These are phyloP conservation scores for Alternaria ventricosa DNA, from an alignment of 2,329 filamentous ascomycete species.

Conservation along the genomic window DNA sequence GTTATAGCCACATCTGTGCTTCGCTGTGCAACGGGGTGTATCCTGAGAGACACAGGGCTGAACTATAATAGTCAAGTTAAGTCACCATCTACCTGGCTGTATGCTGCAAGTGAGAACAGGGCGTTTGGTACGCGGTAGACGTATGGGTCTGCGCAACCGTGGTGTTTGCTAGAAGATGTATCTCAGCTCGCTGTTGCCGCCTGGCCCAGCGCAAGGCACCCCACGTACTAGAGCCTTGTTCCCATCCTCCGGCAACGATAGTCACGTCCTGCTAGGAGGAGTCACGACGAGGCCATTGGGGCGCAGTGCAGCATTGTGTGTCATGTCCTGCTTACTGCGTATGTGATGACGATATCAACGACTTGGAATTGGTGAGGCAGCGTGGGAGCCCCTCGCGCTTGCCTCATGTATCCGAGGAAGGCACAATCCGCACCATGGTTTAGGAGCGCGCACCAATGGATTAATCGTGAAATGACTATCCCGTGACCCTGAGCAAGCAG, in stretches of 20 bases:
- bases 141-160: constrained; percentile 11
- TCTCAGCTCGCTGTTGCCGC: not conserved
- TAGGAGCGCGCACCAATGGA: not conserved
- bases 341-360: constrained; percentile 20
- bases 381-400: constrained; percentile 13
- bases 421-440: not conserved
- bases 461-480: not conserved
- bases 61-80: constrained; percentile 18
- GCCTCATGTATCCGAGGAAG: constrained; percentile 8
- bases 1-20: constrained; percentile 4
- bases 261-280: constrained; percentile 11
- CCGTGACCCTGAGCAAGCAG: not conserved
- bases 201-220: not conserved
- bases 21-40: constrained; percentile 12
- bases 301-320: constrained; percentile 16
- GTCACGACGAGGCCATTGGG: constrained; percentile 20
- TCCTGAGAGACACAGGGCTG: constrained; percentile 4
- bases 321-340: constrained; percentile 16
- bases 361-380: constrained; percentile 12
- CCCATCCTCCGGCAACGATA: not conserved
- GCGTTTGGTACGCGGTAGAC: constrained; percentile 9
- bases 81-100: constrained; percentile 23
- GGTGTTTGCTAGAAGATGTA: constrained; percentile 17
- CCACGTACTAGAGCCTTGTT: not conserved
- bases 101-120: constrained; percentile 3